These are phyloP conservation scores for Euphorbia pulcherrima DNA, from an alignment of 345 rosid genomes.

Conservation along the genomic window DNA sequence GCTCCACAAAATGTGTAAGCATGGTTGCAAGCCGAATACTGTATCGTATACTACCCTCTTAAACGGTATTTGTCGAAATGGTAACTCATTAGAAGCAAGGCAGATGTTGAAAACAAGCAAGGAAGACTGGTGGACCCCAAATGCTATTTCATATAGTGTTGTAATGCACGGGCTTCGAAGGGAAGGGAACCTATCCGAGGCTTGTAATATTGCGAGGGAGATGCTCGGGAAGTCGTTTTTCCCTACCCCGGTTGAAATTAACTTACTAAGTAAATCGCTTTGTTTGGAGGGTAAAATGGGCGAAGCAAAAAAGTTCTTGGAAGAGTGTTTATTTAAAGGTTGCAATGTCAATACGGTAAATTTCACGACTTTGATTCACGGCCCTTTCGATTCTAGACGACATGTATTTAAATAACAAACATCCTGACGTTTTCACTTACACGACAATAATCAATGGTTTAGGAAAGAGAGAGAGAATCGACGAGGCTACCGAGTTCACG, in stretches of 20 bases:
- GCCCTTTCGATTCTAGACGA: constrained; percentile 90
- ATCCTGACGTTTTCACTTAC: constrained; percentile 78
- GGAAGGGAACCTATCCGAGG: constrained; percentile 75
- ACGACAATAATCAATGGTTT: constrained; percentile 64
- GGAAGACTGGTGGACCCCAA: constrained; percentile 91
- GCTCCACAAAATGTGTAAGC: constrained; percentile 75
- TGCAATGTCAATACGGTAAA: constrained; percentile 80
- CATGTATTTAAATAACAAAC: constrained; percentile 86
- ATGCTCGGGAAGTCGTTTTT: constrained; percentile 66
- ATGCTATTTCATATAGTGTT: constrained; percentile 74
- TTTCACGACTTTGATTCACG: constrained; percentile 81
- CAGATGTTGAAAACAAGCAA: constrained; percentile 67
- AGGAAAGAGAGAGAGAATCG: constrained; percentile 62
- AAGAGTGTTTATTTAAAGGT: constrained; percentile 66
- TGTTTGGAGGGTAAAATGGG: constrained; percentile 51
- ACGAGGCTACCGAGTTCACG: constrained; percentile 56
- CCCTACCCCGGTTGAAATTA: constrained; percentile 80
- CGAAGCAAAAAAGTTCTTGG: constrained; percentile 71
- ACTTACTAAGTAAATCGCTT: constrained; percentile 67
- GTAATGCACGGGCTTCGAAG: constrained; percentile 84
- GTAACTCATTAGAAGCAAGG: constrained; percentile 73
- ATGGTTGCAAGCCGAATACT: constrained; percentile 85
- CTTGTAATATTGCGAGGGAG: constrained; percentile 73
- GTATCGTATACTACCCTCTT: constrained; percentile 80
- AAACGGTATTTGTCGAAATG: constrained; percentile 72